These are phyloP conservation scores for Suillus sp. DNA, from an alignment of 768 basidiomycete species.

Conservation along the genomic window DNA sequence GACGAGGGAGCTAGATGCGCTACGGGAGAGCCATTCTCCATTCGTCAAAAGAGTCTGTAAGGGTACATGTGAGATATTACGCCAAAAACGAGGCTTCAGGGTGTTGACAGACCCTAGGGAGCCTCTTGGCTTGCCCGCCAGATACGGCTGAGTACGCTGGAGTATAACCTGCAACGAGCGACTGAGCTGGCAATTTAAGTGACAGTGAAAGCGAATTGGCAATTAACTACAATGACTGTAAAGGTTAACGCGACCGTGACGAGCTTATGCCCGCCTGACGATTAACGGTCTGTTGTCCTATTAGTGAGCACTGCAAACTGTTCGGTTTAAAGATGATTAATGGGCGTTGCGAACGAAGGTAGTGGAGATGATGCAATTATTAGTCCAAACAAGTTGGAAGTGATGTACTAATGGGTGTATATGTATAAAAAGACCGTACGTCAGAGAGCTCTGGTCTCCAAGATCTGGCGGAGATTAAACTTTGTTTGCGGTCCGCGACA, in stretches of 20 bases:
- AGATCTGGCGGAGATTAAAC: slow-evolving; percentile 20
- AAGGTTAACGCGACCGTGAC: no score
- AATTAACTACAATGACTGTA: background rate
- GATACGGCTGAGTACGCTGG: background rate
- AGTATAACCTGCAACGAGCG: background rate
- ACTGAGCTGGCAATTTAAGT: background rate
- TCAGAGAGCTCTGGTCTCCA: slow-evolving; percentile 13
- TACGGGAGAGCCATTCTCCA: slow-evolving; percentile 7
- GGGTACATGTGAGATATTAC: background rate
- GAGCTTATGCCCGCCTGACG: background rate
- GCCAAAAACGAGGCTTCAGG: background rate
- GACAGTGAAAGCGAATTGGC: background rate
- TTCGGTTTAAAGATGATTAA: background rate
- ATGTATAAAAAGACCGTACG: slow-evolving; percentile 1
- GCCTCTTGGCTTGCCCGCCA: slow-evolving; percentile 6
- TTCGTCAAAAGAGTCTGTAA: slow-evolving; percentile 7
- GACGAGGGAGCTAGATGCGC: slow-evolving; percentile 2
- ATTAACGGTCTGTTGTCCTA: background rate
- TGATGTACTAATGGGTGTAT: slow-evolving; percentile 2
- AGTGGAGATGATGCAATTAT: background rate
- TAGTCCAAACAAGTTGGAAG: slow-evolving; percentile 1
- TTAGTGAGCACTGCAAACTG: background rate
- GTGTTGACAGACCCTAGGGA: slow-evolving; percentile 2
- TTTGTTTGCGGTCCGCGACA: slow-evolving; percentile 9
- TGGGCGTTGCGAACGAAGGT: background rate